phyloP scores from a whole-genome alignment of 257 asterid species.

The Cinchona pubescens region DNA sequence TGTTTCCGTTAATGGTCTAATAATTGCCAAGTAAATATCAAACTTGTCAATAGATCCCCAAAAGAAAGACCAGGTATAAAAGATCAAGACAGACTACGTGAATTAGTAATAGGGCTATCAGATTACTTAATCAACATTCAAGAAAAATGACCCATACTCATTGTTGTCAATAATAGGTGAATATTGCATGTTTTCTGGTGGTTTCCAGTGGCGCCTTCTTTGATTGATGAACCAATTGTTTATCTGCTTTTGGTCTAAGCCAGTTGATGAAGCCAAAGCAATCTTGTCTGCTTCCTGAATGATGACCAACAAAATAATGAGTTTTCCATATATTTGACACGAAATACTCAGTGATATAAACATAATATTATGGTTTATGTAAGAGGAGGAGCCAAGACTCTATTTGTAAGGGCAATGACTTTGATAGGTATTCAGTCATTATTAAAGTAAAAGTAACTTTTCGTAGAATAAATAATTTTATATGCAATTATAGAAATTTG shows the following conservation, averaged over 20 bases:
- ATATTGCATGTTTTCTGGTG: slow-evolving; percentile 5
- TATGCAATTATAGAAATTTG: too few relatives aligned
- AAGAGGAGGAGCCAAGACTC: too few relatives aligned
- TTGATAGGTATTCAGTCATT: too few relatives aligned
- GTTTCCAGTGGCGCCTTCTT: slow-evolving; percentile 25
- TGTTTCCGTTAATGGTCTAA: too few relatives aligned
- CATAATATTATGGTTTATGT: not conserved
- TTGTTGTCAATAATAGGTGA: not conserved
- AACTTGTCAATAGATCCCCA: too few relatives aligned
- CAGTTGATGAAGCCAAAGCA: slow-evolving; percentile 17
- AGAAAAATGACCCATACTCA: not conserved
- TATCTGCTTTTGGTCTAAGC: slow-evolving; percentile 25
- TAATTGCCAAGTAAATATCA: too few relatives aligned
- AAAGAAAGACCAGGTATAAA: too few relatives aligned
- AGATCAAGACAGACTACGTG: not conserved
- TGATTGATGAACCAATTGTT: slow-evolving; percentile 28
- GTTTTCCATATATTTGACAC: not conserved
- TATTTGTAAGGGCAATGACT: too few relatives aligned
- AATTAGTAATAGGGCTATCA: too few relatives aligned
- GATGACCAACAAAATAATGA: not conserved
- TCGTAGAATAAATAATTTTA: too few relatives aligned
- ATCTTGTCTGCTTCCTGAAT: slow-evolving; percentile 24
- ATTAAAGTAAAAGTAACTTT: too few relatives aligned
- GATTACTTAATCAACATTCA: not conserved
- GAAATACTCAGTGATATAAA: too few relatives aligned